Conservation (phyloP, 345 rosid species). For the Ceriops tagal region DNA sequence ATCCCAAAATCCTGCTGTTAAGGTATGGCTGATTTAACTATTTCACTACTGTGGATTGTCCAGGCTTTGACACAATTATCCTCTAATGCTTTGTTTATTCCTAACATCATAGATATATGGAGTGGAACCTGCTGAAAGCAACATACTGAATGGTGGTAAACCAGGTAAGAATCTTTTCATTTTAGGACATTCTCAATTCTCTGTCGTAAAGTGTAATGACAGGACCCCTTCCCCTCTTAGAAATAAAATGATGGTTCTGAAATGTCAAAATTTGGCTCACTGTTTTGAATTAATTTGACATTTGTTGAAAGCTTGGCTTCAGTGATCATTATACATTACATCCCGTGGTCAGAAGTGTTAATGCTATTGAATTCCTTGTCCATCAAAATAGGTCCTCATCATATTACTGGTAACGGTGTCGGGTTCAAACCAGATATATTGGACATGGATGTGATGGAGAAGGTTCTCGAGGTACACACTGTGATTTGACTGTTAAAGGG, state of each 20-base stretch:
- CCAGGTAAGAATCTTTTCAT: conserved; percentile 52
- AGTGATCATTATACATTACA: not conserved
- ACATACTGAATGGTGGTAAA: conserved; percentile 87
- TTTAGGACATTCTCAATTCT: too few relatives aligned
- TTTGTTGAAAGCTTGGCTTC: not conserved
- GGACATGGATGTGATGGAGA: conserved; percentile 94
- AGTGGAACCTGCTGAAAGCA: conserved; percentile 96
- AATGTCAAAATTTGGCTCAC: not conserved
- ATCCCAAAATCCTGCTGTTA: conserved; percentile 84
- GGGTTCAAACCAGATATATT: conserved; percentile 95
- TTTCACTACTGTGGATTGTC: not conserved
- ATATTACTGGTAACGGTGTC: conserved; percentile 91
- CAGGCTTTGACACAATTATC: not conserved
- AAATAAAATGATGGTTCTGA: not conserved
- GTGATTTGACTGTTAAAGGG: not conserved
- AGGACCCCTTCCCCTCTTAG: too few relatives aligned
- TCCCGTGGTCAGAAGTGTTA: not conserved
- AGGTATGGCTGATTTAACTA: conserved; percentile 42
- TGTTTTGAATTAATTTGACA: not conserved
- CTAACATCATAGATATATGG: conserved; percentile 67
- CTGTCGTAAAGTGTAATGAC: not conserved
- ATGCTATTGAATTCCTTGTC: conserved; percentile 1
- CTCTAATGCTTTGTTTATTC: conserved; percentile 11
- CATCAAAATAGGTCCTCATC: conserved; percentile 73
- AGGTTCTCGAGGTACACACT: conserved; percentile 66